Evolutionary conservation across 352 stramenopile genomes (phyloP), one percentile per base, ranked within the genome.

Genomic region (Globisporangium radiosum): DNA sequence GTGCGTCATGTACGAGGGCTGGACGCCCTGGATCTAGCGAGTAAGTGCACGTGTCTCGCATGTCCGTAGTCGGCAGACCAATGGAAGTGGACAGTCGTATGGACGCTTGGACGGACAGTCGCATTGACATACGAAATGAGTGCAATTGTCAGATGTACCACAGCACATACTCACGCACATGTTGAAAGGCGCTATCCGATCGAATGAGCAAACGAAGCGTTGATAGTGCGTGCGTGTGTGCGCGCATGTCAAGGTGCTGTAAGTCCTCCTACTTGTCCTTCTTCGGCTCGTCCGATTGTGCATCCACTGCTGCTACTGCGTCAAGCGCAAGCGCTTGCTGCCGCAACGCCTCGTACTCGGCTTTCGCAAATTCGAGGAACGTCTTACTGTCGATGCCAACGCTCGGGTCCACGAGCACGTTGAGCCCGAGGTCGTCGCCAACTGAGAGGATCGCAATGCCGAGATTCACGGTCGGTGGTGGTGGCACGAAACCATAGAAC

Each of bases 1-100:
- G 5, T 92, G 81, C 47, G 73, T 90, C 54, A 95, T 95, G 85
- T 95, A 95, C 60, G 85, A 95, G 76, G 85, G 85, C 19, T 95
- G 85, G 85, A 95, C 84, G 3, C 84, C 85, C 17, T 95, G 85
- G 85, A 95, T 95, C 57, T 95, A 81, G 36, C 36, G 25, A 19
- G 19, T 3, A 7, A 33, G 25, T 33, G 25, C 25, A 33, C 25
- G 25, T 33, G 25, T 33, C 25, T 3, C 1, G 2, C 25, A 2
- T 33, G 25, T 33, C 25, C 25, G 25, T 33, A 33, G 25, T 56
- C 13, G 7, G 8, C 9, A 10, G 7, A 15, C 1, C 48, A 15
- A 17, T 14, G 9, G 47, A 52, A 40, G 17, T 7, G 9, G 10
- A 10, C 36, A 54, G 25, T 33, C 25, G 25, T 33, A 33, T 33